Percentiles rank a stretch among this genome's conserved stretches.
These are phyloP conservation scores for Bruguiera gymnorhiza DNA, from an alignment of 345 rosid genomes.

Conservation along the genomic window DNA sequence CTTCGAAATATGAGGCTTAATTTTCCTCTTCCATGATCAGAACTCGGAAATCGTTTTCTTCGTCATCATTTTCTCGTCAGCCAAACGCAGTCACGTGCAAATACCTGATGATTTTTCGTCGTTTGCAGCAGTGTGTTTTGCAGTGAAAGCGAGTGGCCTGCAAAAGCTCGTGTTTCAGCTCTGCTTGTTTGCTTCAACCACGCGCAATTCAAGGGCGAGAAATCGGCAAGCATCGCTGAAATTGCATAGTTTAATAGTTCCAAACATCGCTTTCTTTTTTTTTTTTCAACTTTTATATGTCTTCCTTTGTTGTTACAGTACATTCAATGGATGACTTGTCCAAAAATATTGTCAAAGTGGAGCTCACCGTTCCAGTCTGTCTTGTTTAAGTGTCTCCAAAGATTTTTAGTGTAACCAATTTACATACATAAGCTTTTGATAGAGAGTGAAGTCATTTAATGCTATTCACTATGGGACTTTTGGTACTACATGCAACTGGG, in stretches of 20 bases:
- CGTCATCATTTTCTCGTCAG: not conserved
- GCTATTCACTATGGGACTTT: constrained; percentile 32
- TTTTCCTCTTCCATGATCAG: no score
- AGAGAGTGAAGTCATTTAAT: not conserved
- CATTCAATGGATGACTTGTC: constrained; percentile 6
- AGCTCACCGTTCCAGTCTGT: not conserved
- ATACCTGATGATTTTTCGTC: not conserved
- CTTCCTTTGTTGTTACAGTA: not conserved
- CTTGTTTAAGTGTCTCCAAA: constrained; percentile 4
- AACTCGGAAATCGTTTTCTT: no score
- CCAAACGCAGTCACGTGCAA: not conserved
- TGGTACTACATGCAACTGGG: constrained; percentile 35
- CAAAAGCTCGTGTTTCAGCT: not conserved
- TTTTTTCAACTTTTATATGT: not conserved
- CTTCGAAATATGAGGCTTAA: no score
- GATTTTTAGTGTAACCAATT: not conserved
- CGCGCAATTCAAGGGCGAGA: not conserved
- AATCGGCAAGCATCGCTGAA: not conserved
- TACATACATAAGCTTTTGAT: not conserved
- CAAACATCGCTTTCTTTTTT: not conserved
- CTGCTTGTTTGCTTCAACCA: not conserved
- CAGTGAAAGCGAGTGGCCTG: constrained; percentile 2
- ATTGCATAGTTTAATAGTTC: not conserved
- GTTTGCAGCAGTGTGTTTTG: not conserved
- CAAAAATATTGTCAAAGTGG: constrained; percentile 4